Percentiles rank a stretch among this genome's conserved stretches.
Evolutionary conservation across 2,329 filamentous ascomycete genomes (phyloP).

Genomic region (Eutypella sp.): DNA sequence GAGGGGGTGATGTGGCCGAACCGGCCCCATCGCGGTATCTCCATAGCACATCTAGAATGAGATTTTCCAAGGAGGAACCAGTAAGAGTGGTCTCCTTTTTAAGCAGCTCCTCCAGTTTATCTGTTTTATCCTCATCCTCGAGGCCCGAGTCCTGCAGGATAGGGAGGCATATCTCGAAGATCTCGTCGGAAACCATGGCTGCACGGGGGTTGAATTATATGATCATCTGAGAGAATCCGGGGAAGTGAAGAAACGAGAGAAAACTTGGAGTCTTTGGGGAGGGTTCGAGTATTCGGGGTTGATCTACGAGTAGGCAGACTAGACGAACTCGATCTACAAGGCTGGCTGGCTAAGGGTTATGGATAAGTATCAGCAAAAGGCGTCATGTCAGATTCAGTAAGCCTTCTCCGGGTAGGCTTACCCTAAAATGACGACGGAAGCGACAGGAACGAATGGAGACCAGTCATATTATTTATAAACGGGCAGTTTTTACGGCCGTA

Average conservation of each 20-base stretch:
- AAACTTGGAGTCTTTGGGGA: constrained; percentile 1
- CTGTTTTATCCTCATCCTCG: constrained; percentile 93
- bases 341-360: background rate
- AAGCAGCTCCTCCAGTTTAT: constrained; percentile 82
- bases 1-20: constrained; percentile 68
- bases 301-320: background rate
- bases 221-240: constrained; percentile 3
- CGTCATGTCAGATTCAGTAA: background rate
- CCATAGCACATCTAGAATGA: constrained; percentile 87
- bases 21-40: constrained; percentile 66
- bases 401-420: constrained; percentile 1
- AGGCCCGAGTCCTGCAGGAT: constrained; percentile 76
- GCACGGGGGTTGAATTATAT: constrained; percentile 20
- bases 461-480: background rate
- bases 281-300: background rate
- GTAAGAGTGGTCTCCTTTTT: constrained; percentile 71
- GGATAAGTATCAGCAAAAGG: background rate
- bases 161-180: constrained; percentile 86
- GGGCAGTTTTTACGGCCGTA: background rate
- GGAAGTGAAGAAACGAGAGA: constrained; percentile 6
- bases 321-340: background rate
- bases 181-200: constrained; percentile 85
- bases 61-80: constrained; percentile 79
- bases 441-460: background rate
- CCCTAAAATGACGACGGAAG: background rate